phyloP scores from a whole-genome alignment of 108 stramenopile species.

The Poteriospumella lacustris region DNA sequence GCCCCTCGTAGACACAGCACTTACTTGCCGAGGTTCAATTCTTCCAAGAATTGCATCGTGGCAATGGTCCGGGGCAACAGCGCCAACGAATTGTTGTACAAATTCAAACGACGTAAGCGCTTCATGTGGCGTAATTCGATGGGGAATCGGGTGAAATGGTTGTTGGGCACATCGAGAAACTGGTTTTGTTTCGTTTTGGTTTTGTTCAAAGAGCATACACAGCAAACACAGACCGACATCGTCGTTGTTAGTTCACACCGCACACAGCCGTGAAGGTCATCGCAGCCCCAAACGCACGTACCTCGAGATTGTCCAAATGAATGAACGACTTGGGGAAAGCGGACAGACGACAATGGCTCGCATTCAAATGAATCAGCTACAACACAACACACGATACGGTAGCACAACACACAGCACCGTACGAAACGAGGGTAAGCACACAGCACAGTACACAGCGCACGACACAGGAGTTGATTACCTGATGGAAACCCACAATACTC shows the following conservation, averaged over 20 bases:
- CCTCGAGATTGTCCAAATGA: background rate
- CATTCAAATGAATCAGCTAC: background rate
- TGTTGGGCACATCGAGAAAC: background rate
- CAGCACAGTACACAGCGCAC: no score
- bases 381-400: no score
- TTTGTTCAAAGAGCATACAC: background rate
- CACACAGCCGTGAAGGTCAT: no score
- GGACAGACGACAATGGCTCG: background rate
- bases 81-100: background rate
- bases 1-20: background rate
- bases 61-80: slow-evolving; percentile 12
- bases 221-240: background rate
- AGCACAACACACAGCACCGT: no score
- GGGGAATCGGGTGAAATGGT: slow-evolving; percentile 12
- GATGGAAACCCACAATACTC: background rate
- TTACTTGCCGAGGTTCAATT: slow-evolving; percentile 1
- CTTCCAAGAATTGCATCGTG: background rate
- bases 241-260: background rate
- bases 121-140: slow-evolving; percentile 5
- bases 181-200: no score
- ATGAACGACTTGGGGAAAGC: background rate
- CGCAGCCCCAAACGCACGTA: no score
- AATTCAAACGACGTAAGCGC: background rate
- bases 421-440: no score
- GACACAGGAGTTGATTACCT: no score